Base-by-base conservation (phyloP, 2,329 filamentous ascomycete species). In the Chaetomium olivaceum region DNA sequence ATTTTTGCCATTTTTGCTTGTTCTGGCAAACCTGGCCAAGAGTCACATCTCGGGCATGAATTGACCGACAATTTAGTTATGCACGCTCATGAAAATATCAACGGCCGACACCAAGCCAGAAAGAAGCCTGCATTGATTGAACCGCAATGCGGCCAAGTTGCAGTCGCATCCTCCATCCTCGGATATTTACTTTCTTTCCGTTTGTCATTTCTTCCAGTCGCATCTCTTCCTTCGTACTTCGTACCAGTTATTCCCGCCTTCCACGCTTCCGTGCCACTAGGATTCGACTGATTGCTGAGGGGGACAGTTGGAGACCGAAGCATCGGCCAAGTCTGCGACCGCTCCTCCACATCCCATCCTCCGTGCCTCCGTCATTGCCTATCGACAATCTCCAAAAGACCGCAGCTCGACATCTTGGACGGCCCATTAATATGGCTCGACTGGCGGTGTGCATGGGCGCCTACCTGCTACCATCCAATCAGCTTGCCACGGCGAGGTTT, bases 381-480 rank as follows among this genome's bases (percentile, higher is more conserved):
- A 59, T 65, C 62, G 60, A 59, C 27, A 39, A 50, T 29, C 60
- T 52, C 14, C 12, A 29, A 63, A 63, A 46, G 27, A 51, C 56
- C 59, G 61, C 67, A 67, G 62, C 63, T 58, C 56, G 56, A 61
- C 59, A 65, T 62, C 62, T 56, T 46, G 52, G 60, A 39, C 43
- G 68, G 68, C 36, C 64, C 36, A 56, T 54, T 63, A 61, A 66
- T 61, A 48, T 59, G 66, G 62, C 55, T 50, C n/a, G 51, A 52
- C 57, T 33, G 68, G 63, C 66, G 62, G 63, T 61, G 59, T 64
- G 56, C 51, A 60, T 57, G 68, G 59, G 68, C 68, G 68, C 65
- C 58, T 68, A 68, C 62, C 46, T 27, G 33, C 21, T 27, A 21
- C 57, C 54, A 27, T 65, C 68, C 68, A 69, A 69, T 69, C 68